Evolutionary conservation across 2,329 filamentous ascomycete genomes (phyloP).

Genomic region (Ascochyta pisi): DNA sequence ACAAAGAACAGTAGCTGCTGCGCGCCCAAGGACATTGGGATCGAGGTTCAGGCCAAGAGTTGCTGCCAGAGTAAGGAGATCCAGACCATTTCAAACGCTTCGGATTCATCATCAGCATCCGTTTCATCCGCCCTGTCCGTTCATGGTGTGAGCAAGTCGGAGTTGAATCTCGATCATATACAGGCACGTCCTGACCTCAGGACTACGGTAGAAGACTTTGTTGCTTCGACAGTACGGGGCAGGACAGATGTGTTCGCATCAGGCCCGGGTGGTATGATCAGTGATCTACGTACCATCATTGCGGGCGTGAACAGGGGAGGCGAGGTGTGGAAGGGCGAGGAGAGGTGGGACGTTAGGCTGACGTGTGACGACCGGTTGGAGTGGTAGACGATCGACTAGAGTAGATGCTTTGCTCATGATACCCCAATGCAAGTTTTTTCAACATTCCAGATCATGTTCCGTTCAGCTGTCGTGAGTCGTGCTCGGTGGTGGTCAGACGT

Average conservation of each 20-base stretch:
- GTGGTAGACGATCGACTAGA: conserved; percentile 30
- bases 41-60: conserved; percentile 9
- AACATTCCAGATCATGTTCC: neutral
- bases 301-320: conserved; percentile 39
- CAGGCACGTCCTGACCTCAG: conserved; percentile 32
- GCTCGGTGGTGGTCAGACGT: neutral
- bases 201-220: conserved; percentile 33
- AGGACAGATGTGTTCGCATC: conserved; percentile 42
- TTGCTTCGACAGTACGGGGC: conserved; percentile 30
- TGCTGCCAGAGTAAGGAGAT: conserved; percentile 32
- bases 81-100: conserved; percentile 20
- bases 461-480: neutral
- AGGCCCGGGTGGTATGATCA: conserved; percentile 43
- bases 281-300: conserved; percentile 41
- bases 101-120: conserved; percentile 26
- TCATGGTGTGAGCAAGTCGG: conserved; percentile 39
- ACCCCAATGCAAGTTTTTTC: conserved; percentile 24
- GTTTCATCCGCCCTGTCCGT: conserved; percentile 35
- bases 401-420: conserved; percentile 24
- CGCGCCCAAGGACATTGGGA: conserved; percentile 1
- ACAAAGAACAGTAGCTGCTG: conserved; percentile 3
- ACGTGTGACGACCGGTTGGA: conserved; percentile 44
- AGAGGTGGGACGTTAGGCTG: conserved; percentile 39
- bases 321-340: conserved; percentile 43
- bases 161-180: conserved; percentile 35